Conservation (phyloP, 1,139 yeast species). For the Nakaseomyces sp. region DNA sequence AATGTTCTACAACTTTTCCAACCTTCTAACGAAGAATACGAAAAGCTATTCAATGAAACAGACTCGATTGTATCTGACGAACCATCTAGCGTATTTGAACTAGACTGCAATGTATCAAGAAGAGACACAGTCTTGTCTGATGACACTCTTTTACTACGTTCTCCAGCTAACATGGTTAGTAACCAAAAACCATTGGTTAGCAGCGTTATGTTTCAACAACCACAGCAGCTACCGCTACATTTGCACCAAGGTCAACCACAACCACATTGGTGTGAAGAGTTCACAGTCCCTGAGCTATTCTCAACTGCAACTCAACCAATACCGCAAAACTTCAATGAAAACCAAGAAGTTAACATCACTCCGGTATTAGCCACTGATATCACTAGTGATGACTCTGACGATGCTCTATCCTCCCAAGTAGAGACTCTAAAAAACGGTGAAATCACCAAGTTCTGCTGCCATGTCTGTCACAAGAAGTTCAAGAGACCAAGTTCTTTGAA, state of each 20-base stretch:
- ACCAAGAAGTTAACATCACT: background rate
- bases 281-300: background rate
- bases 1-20: background rate
- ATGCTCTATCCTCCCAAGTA: background rate
- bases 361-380: background rate
- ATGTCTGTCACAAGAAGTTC: slow-evolving; percentile 66
- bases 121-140: background rate
- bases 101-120: background rate
- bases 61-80: background rate
- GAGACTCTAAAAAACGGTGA: slow-evolving; percentile 2
- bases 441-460: slow-evolving; percentile 35
- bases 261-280: background rate
- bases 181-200: background rate
- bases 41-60: background rate
- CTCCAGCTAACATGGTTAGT: background rate
- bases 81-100: slow-evolving; percentile 1
- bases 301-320: background rate
- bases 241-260: background rate
- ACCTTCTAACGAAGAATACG: background rate
- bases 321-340: background rate
- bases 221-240: background rate
- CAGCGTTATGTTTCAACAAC: background rate
- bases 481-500: slow-evolving; percentile 73
- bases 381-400: background rate
- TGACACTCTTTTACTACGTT: background rate